These are phyloP conservation scores for Lophium mytilinum DNA, from an alignment of 495 filamentous ascomycete genomes.

Conservation along the genomic window DNA sequence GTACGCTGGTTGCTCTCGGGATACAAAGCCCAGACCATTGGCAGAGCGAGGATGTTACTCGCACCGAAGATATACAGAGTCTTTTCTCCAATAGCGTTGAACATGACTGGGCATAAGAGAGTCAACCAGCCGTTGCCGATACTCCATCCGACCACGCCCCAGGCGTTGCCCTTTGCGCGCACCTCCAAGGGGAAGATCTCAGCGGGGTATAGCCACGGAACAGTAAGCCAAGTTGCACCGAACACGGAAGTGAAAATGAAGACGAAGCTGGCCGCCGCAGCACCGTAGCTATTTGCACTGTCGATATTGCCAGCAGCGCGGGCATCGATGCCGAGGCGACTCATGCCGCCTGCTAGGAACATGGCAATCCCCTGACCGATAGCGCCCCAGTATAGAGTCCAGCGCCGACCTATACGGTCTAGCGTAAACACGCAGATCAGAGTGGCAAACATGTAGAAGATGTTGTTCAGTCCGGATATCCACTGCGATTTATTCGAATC, in stretches of 20 bases:
- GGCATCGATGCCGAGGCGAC: conserved; percentile 45
- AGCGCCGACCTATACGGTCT: conserved; percentile 59
- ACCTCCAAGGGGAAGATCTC: conserved; percentile 66
- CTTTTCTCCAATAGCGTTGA: conserved; percentile 53
- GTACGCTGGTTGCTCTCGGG: conserved; percentile 62
- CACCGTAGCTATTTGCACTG: conserved; percentile 47
- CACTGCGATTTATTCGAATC: conserved; percentile 46
- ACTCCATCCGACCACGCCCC: conserved; percentile 65
- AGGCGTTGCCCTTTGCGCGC: conserved; percentile 63
- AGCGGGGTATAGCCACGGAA: conserved; percentile 63
- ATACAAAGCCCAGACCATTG: conserved; percentile 35
- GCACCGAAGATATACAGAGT: conserved; percentile 60
- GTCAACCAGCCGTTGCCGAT: conserved; percentile 63
- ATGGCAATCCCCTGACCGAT: conserved; percentile 54
- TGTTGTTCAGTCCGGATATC: conserved; percentile 61
- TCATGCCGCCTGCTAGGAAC: conserved; percentile 51
- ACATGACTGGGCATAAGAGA: conserved; percentile 57
- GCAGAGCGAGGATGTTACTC: conserved; percentile 53
- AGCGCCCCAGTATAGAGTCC: conserved; percentile 62
- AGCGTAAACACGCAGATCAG: conserved; percentile 61
- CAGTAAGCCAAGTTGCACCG: conserved; percentile 64
- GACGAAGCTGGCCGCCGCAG: conserved; percentile 57
- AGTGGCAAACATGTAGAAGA: conserved; percentile 56
- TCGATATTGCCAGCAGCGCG: conserved; percentile 33
- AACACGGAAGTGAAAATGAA: conserved; percentile 64